A percentile compares a stretch with the other conserved stretches of the same genome.
Conservation (phyloP, 176 grass and related monocot genomes). For the Carex pumila region DNA sequence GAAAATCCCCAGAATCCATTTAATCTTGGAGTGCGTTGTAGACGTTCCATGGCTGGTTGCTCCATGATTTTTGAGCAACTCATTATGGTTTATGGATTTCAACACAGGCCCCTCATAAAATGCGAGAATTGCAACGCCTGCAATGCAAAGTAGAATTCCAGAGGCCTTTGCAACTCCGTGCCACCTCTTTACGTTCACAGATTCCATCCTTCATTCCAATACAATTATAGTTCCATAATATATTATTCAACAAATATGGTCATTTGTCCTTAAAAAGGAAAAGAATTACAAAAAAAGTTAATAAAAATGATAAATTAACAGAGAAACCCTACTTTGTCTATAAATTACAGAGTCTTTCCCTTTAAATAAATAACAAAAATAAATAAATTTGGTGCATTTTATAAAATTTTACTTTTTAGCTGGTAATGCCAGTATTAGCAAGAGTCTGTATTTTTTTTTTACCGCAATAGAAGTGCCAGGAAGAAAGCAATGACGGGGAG, state of each 20-base stretch:
- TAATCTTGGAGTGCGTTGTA: constrained; percentile 23
- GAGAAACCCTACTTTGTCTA: background rate
- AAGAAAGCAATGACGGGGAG: constrained; percentile 61
- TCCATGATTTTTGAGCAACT: constrained; percentile 13
- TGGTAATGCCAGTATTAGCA: background rate
- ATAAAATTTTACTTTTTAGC: background rate
- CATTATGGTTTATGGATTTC: constrained; percentile 45
- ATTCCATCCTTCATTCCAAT: constrained; percentile 48
- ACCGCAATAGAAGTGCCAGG: constrained; percentile 56
- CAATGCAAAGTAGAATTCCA: constrained; percentile 43
- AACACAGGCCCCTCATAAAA: constrained; percentile 60
- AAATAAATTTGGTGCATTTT: background rate
- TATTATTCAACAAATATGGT: no score
- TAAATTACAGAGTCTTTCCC: background rate
- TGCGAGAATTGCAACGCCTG: constrained; percentile 44
- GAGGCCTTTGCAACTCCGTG: constrained; percentile 51
- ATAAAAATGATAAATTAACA: background rate
- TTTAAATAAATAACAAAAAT: background rate
- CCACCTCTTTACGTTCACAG: constrained; percentile 44
- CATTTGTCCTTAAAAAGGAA: background rate
- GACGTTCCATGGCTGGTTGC: background rate
- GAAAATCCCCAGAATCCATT: constrained; percentile 56
- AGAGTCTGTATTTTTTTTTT: background rate
- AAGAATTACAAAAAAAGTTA: background rate
- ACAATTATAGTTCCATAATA: background rate